Percentiles rank a stretch among this genome's conserved stretches.
Evolutionary conservation across 495 filamentous ascomycete genomes (phyloP).

Genomic region (Aeminium ludgeri): DNA sequence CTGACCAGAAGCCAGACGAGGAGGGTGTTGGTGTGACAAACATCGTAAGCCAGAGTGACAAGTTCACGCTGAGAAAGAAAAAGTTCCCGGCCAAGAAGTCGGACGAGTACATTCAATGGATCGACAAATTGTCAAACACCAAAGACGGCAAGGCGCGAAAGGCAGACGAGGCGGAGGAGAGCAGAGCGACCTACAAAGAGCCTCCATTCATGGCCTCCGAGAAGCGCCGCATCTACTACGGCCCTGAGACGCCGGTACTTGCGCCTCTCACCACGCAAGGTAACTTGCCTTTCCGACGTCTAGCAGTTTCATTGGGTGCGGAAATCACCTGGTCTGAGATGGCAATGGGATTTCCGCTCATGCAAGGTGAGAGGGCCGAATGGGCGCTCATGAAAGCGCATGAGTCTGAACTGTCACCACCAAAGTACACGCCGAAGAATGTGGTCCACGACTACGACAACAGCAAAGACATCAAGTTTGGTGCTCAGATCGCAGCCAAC

Average conservation of each 20-base stretch:
- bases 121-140: conserved; percentile 38
- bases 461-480: conserved; percentile 68
- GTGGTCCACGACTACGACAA: conserved; percentile 62
- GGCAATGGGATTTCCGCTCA: conserved; percentile 78
- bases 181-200: conserved; percentile 61
- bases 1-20: conserved; percentile 12
- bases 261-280: conserved; percentile 88
- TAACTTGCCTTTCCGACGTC: conserved; percentile 86
- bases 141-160: background rate
- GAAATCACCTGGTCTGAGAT: conserved; percentile 96
- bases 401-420: conserved; percentile 55
- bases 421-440: conserved; percentile 34
- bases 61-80: conserved; percentile 52
- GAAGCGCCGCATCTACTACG: conserved; percentile 84
- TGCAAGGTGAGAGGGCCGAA: conserved; percentile 82
- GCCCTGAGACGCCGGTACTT: conserved; percentile 75
- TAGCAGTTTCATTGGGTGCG: conserved; percentile 80
- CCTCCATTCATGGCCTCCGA: conserved; percentile 79
- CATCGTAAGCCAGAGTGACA: conserved; percentile 44
- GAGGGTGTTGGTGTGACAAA: conserved; percentile 58
- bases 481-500: conserved; percentile 78
- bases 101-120: conserved; percentile 58
- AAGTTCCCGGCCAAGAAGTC: conserved; percentile 49
- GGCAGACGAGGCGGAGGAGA: conserved; percentile 25
- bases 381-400: conserved; percentile 92